Percentiles rank a stretch among this genome's conserved stretches.
These are phyloP conservation scores for Skeletonema costatum DNA, from an alignment of 108 stramenopile genomes.

Conservation along the genomic window DNA sequence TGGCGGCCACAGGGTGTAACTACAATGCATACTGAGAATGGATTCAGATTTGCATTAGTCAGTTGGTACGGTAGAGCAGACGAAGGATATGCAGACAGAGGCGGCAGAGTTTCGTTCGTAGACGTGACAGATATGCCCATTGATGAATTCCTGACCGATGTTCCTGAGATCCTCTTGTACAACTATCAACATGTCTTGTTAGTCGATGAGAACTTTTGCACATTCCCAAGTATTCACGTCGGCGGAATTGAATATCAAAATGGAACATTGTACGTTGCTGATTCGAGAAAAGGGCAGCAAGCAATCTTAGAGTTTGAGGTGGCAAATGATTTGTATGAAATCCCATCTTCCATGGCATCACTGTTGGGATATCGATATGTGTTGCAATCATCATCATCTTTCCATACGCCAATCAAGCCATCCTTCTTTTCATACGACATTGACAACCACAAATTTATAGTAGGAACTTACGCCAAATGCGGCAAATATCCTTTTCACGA, in stretches of 20 bases:
- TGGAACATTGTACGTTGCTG: conserved; percentile 23
- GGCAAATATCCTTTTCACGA: conserved; percentile 2
- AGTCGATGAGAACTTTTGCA: conserved; percentile 30
- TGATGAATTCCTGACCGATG: background rate
- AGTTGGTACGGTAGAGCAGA: conserved; percentile 36
- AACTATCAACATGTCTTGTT: conserved; percentile 24
- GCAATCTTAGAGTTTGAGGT: conserved; percentile 20
- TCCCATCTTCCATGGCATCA: background rate
- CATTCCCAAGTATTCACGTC: conserved; percentile 29
- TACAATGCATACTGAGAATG: background rate
- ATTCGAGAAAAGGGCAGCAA: conserved; percentile 16
- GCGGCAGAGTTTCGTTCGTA: conserved; percentile 30
- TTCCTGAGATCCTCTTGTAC: background rate
- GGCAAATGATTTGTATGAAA: conserved; percentile 5
- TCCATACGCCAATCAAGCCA: conserved; percentile 19
- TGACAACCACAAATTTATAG: conserved; percentile 15
- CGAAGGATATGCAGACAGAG: conserved; percentile 24
- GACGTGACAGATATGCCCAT: conserved; percentile 19
- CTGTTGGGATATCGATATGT: conserved; percentile 24
- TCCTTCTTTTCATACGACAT: conserved; percentile 27
- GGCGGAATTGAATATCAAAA: conserved; percentile 32
- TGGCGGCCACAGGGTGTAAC: conserved; percentile 39
- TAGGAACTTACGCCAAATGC: conserved; percentile 29
- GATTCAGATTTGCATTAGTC: conserved; percentile 9
- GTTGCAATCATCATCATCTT: conserved; percentile 19